phyloP scores from a whole-genome alignment of 2,329 filamentous ascomycete species.

The Ophidiomyces ophidiicola region DNA sequence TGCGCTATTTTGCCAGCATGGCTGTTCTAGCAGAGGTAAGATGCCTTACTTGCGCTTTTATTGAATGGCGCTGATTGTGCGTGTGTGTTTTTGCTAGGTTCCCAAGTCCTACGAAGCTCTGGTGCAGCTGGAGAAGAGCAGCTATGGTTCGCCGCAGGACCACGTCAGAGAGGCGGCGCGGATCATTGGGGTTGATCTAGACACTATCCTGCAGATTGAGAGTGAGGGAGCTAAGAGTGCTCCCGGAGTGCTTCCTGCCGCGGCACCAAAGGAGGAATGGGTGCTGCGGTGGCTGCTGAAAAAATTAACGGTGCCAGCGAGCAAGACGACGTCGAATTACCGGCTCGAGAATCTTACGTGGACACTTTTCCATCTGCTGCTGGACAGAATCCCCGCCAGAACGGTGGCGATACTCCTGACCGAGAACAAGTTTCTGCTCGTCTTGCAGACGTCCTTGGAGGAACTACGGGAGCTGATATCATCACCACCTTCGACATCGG shows the following conservation, averaged over 20 bases:
- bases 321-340: constrained; percentile 27
- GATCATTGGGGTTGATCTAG: constrained; percentile 32
- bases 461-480: constrained; percentile 29
- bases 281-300: constrained; percentile 54
- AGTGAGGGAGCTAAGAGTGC: background rate
- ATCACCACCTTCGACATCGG: background rate
- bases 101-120: constrained; percentile 33
- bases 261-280: constrained; percentile 49
- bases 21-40: constrained; percentile 29
- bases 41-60: background rate
- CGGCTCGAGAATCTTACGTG: constrained; percentile 38
- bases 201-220: constrained; percentile 10
- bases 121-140: constrained; percentile 35
- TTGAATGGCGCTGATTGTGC: constrained; percentile 4
- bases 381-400: constrained; percentile 57
- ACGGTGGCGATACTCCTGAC: constrained; percentile 59
- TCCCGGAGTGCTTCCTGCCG: constrained; percentile 3
- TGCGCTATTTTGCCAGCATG: constrained; percentile 20
- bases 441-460: constrained; percentile 54
- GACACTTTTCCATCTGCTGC: constrained; percentile 49
- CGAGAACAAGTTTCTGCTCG: constrained; percentile 54
- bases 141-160: constrained; percentile 24
- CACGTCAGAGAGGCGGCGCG: constrained; percentile 34
- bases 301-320: constrained; percentile 39
- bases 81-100: constrained; percentile 20